phyloP scores from a whole-genome alignment of 768 basidiomycete species.

The Amanita thiersii region DNA sequence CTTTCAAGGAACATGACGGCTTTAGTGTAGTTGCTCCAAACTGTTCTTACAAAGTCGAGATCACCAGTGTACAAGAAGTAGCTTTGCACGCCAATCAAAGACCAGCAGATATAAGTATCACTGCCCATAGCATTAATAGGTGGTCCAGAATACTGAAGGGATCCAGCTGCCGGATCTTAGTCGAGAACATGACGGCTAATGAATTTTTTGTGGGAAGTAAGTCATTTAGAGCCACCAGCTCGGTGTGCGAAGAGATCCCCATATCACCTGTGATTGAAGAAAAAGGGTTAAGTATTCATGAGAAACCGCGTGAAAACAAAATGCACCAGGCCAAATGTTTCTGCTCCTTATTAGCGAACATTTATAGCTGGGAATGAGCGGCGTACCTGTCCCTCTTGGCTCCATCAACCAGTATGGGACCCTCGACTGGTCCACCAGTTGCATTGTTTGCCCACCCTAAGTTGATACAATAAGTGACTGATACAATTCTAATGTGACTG shows the following conservation, averaged over 20 bases:
- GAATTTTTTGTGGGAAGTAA: constrained; percentile 34
- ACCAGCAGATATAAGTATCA: constrained; percentile 44
- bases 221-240: constrained; percentile 25
- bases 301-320: background rate
- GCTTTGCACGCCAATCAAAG: constrained; percentile 33
- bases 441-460: constrained; percentile 44
- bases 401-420: constrained; percentile 46
- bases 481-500: too few relatives aligned
- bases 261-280: constrained; percentile 23
- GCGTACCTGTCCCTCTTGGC: constrained; percentile 42
- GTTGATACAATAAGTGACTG: too few relatives aligned
- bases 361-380: background rate
- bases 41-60: constrained; percentile 27
- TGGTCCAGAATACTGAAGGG: constrained; percentile 35
- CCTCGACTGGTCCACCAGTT: constrained; percentile 35
- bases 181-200: constrained; percentile 39
- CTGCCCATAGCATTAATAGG: constrained; percentile 26
- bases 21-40: constrained; percentile 40
- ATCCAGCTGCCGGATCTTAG: constrained; percentile 35
- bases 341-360: constrained; percentile 8
- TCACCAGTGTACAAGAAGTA: constrained; percentile 44
- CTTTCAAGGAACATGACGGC: constrained; percentile 29
- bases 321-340: constrained; percentile 19
- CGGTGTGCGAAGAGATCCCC: constrained; percentile 32
- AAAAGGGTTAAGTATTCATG: background rate